Conservation (phyloP, 1,139 yeast species). For the Yamadazyma epiphylla region DNA sequence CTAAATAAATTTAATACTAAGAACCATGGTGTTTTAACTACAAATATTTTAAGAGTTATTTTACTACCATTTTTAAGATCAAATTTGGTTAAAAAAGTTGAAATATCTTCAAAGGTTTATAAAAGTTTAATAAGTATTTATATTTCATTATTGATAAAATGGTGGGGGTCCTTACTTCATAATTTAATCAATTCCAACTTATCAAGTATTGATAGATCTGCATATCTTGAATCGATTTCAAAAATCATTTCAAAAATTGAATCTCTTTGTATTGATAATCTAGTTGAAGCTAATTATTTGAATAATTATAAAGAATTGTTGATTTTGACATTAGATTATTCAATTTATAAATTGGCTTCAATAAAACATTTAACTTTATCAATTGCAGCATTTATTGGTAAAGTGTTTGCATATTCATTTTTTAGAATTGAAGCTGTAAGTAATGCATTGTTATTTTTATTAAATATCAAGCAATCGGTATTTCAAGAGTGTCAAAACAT, state of each 20-base stretch:
- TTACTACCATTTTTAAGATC: constrained; percentile 63
- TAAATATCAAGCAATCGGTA: constrained; percentile 50
- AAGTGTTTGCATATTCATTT: constrained; percentile 67
- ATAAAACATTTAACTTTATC: constrained; percentile 56
- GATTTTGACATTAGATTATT: constrained; percentile 52
- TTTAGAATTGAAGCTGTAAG: constrained; percentile 61
- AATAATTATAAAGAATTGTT: constrained; percentile 33
- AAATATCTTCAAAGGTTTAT: constrained; percentile 18
- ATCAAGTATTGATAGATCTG: constrained; percentile 51
- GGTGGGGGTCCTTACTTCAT: constrained; percentile 65
- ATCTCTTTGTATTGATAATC: constrained; percentile 41
- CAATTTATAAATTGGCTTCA: constrained; percentile 47
- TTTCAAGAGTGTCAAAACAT: constrained; percentile 17
- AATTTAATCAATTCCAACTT: constrained; percentile 25
- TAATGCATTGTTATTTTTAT: constrained; percentile 54
- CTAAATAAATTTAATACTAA: constrained; percentile 49
- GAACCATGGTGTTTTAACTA: constrained; percentile 49
- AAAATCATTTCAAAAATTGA: constrained; percentile 61
- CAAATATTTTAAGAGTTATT: constrained; percentile 63
- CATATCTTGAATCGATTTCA: constrained; percentile 71
- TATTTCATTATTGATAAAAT: constrained; percentile 43
- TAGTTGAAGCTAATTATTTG: constrained; percentile 12
- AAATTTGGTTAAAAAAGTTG: constrained; percentile 20
- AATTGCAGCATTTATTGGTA: constrained; percentile 74
- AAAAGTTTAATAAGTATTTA: constrained; percentile 33